Conservation (phyloP, 2,329 filamentous ascomycete species). For the Colletotrichum kahawae region DNA sequence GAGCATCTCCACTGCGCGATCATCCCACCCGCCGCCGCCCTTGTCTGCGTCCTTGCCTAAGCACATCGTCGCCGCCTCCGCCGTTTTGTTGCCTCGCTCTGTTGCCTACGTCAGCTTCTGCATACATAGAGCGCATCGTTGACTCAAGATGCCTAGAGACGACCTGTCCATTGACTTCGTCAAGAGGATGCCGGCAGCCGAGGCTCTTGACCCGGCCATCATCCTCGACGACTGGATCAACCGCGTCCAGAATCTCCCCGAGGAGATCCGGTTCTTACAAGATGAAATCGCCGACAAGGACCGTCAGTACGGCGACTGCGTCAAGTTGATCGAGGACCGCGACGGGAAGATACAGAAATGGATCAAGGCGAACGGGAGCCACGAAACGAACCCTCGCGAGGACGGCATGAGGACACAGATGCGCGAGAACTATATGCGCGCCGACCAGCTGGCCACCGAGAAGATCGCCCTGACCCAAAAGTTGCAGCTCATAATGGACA, state of each 20-base stretch:
- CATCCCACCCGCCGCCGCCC: not conserved
- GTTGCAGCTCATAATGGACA: constrained; percentile 63
- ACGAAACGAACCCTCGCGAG: constrained; percentile 78
- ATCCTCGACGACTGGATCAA: constrained; percentile 82
- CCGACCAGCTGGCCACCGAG: constrained; percentile 74
- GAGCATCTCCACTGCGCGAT: not conserved
- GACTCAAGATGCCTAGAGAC: constrained; percentile 75
- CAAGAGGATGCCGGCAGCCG: constrained; percentile 67
- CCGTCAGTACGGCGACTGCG: constrained; percentile 70
- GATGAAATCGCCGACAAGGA: constrained; percentile 86
- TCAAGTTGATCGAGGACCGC: constrained; percentile 71
- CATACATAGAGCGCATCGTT: constrained; percentile 41
- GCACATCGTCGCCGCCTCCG: not conserved
- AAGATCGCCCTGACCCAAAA: constrained; percentile 75
- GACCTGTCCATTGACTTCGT: constrained; percentile 74
- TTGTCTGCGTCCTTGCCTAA: not conserved
- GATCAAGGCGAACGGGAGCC: constrained; percentile 78
- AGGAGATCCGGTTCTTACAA: constrained; percentile 82
- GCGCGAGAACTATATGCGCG: constrained; percentile 69
- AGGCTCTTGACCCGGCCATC: constrained; percentile 67
- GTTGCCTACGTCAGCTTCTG: not conserved
- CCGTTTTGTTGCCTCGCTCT: not conserved
- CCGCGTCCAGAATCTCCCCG: constrained; percentile 77
- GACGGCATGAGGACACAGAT: constrained; percentile 70
- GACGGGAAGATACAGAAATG: constrained; percentile 81